A percentile compares a stretch with the other conserved stretches of the same genome.
phyloP scores from a whole-genome alignment of 805 yeast genomes.

The Kuraishia ogatae region DNA sequence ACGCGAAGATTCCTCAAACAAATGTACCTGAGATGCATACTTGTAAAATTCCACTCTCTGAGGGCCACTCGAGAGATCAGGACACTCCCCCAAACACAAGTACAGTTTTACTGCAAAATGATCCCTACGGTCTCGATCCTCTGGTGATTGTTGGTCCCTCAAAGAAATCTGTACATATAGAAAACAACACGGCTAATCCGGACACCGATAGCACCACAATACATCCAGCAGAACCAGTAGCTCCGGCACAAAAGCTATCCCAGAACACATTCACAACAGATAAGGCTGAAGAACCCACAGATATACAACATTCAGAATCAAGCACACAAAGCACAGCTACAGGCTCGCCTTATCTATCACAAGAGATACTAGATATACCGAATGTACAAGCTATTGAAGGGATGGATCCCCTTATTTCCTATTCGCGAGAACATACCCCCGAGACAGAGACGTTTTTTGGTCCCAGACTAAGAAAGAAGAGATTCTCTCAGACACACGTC shows the following conservation, averaged over 20 bases:
- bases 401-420: not conserved
- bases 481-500: conserved; percentile 25
- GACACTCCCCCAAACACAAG: no score
- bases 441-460: not conserved
- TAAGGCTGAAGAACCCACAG: not conserved
- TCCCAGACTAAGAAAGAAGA: conserved; percentile 17
- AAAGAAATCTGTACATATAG: not conserved
- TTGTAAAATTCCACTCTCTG: no score
- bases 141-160: not conserved
- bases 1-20: not conserved
- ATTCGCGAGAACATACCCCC: not conserved
- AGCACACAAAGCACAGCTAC: no score
- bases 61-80: no score
- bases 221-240: not conserved
- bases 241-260: not conserved
- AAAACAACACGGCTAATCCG: not conserved
- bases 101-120: not conserved
- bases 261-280: not conserved
- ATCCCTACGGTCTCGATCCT: not conserved
- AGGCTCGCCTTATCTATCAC: not conserved
- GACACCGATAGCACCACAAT: not conserved
- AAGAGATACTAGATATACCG: not conserved
- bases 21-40: not conserved
- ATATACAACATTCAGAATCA: no score
- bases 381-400: no score